These are phyloP conservation scores for Dothistroma septosporum DNA, from an alignment of 2,329 filamentous ascomycete genomes.

Conservation along the genomic window DNA sequence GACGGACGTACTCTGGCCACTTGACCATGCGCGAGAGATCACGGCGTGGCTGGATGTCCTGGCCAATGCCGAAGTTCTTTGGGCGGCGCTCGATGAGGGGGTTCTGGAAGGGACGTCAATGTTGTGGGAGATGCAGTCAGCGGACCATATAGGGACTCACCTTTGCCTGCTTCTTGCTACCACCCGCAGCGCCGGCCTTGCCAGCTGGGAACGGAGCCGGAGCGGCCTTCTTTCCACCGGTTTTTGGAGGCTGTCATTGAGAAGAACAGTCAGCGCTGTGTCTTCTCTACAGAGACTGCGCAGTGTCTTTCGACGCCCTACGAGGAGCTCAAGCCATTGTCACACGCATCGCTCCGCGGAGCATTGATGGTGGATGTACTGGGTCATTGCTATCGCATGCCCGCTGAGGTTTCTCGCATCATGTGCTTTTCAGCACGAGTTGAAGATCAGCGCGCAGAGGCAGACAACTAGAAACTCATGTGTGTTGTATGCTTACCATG, in stretches of 20 bases:
- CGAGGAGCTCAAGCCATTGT: conserved; percentile 51
- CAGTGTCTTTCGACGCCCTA: conserved; percentile 31
- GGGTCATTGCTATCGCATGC: conserved; percentile 24
- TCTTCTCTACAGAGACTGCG: conserved; percentile 79
- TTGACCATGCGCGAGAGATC: conserved; percentile 98
- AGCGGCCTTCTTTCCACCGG: conserved; percentile 88
- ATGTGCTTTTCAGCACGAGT: conserved; percentile 11
- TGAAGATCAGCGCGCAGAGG: conserved; percentile 26
- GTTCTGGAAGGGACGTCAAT: conserved; percentile 60
- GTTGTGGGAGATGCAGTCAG: background rate
- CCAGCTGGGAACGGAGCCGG: conserved; percentile 92
- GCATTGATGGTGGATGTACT: conserved; percentile 21
- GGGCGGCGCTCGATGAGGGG: conserved; percentile 97
- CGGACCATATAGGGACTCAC: conserved; percentile 54
- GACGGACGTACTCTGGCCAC: conserved; percentile 99
- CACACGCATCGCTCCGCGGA: conserved; percentile 27
- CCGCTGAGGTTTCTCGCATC: conserved; percentile 16
- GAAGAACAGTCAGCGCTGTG: conserved; percentile 96
- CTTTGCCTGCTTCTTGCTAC: conserved; percentile 91
- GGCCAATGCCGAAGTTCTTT: conserved; percentile 97
- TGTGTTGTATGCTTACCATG: conserved; percentile 25
- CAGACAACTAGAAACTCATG: conserved; percentile 15
- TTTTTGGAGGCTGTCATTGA: conserved; percentile 99
- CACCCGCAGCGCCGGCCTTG: conserved; percentile 66
- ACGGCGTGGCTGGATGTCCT: conserved; percentile 95